Percentiles rank a stretch among this genome's conserved stretches.
These are phyloP conservation scores for Colletotrichum chlorophyti DNA, from an alignment of 2,329 filamentous ascomycete species.

Conservation along the genomic window DNA sequence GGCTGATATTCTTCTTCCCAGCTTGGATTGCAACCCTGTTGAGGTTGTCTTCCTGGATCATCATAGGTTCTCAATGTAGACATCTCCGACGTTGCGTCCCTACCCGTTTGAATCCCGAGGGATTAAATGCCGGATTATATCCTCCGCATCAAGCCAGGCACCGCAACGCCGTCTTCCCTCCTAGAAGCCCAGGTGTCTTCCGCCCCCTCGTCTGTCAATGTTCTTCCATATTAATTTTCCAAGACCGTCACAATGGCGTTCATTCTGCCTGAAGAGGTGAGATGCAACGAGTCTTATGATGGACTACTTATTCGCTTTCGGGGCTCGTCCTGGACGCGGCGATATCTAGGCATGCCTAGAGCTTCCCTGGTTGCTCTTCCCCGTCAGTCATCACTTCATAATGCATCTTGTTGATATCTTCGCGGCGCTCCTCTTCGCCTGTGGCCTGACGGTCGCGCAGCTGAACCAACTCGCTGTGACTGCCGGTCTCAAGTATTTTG, in stretches of 20 bases:
- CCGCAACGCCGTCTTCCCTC: too few species aligned
- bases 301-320: neutral
- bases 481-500: slow-evolving; percentile 28
- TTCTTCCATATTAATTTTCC: slow-evolving; percentile 18
- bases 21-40: too few species aligned
- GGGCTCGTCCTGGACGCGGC: neutral
- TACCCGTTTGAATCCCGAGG: too few species aligned
- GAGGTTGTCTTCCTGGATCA: too few species aligned
- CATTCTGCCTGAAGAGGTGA: neutral
- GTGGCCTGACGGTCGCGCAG: slow-evolving; percentile 1
- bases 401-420: slow-evolving; percentile 3
- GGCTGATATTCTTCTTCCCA: too few species aligned
- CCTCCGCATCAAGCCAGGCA: neutral
- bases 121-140: too few species aligned
- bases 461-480: slow-evolving; percentile 6
- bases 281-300: neutral
- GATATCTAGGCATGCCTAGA: neutral
- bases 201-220: neutral
- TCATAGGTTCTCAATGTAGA: too few species aligned
- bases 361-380: neutral
- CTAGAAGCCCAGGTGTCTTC: neutral
- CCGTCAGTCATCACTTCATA: neutral
- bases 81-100: too few species aligned
- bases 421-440: neutral
- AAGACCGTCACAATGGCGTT: neutral